Evolutionary conservation across 164 flowering plant genomes (phyloP).

Genomic region (Dillenia turbinata): DNA sequence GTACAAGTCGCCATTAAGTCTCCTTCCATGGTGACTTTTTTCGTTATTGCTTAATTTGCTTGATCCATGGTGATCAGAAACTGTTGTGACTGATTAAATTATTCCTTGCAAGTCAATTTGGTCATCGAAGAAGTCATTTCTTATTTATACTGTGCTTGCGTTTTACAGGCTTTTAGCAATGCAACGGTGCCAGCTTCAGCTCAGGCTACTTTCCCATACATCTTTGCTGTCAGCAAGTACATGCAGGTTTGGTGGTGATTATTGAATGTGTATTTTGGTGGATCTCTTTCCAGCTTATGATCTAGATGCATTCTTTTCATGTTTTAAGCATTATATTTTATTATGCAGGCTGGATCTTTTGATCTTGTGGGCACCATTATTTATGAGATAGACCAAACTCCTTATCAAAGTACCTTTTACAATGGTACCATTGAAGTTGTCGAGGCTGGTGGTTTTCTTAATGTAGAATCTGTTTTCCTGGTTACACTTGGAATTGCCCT

Average conservation of each 20-base stretch:
- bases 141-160: neutral
- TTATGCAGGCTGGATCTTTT: conserved; percentile 77
- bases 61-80: too few relatives aligned
- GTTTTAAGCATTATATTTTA: conserved; percentile 1
- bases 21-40: too few relatives aligned
- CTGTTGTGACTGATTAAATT: too few relatives aligned
- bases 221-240: conserved; percentile 83
- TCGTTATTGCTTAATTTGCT: too few relatives aligned
- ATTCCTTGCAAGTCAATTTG: too few relatives aligned
- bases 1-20: too few relatives aligned
- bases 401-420: conserved; percentile 71
- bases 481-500: conserved; percentile 71
- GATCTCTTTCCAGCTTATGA: too few relatives aligned
- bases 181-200: conserved; percentile 68
- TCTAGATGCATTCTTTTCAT: too few relatives aligned
- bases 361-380: conserved; percentile 89
- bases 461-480: conserved; percentile 82
- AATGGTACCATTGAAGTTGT: conserved; percentile 96
- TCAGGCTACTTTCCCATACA: conserved; percentile 80
- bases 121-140: neutral
- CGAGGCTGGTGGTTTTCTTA: conserved; percentile 70
- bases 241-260: conserved; percentile 58
- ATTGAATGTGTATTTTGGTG: neutral
- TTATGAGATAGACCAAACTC: conserved; percentile 82
- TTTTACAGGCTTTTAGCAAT: conserved; percentile 62